Percentiles rank a stretch among this genome's conserved stretches.
Evolutionary conservation across 2,329 filamentous ascomycete species (phyloP).

Genomic region (Septoria linicola): DNA sequence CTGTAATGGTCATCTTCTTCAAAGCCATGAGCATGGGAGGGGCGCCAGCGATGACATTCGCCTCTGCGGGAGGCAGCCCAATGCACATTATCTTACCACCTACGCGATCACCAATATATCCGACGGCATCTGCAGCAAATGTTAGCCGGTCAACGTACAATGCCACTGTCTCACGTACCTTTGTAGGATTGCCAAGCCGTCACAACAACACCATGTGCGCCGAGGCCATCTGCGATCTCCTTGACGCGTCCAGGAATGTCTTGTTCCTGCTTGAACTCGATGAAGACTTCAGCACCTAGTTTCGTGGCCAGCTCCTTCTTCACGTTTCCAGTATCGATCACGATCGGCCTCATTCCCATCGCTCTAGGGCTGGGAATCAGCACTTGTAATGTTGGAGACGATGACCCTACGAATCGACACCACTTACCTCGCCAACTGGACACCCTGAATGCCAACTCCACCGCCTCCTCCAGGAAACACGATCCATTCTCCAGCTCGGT

Average conservation of each 20-base stretch:
- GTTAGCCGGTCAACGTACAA: background rate
- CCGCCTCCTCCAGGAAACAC: slow-evolving; percentile 56
- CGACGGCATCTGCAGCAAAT: slow-evolving; percentile 37
- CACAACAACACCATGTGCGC: slow-evolving; percentile 46
- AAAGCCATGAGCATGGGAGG: slow-evolving; percentile 37
- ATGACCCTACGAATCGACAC: background rate
- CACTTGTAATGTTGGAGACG: too few relatives aligned
- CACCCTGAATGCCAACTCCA: slow-evolving; percentile 58
- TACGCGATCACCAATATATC: slow-evolving; percentile 48
- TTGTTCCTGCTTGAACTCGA: slow-evolving; percentile 51
- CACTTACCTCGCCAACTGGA: slow-evolving; percentile 38
- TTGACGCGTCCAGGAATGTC: slow-evolving; percentile 45
- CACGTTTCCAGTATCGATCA: slow-evolving; percentile 52
- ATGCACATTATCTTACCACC: slow-evolving; percentile 54
- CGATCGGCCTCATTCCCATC: slow-evolving; percentile 57
- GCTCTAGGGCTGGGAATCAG: slow-evolving; percentile 34
- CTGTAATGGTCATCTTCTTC: slow-evolving; percentile 37
- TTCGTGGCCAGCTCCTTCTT: slow-evolving; percentile 48
- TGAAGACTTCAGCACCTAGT: slow-evolving; percentile 55
- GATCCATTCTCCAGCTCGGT: slow-evolving; percentile 55
- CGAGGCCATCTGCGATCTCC: slow-evolving; percentile 47
- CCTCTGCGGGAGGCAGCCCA: slow-evolving; percentile 38
- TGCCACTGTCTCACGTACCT: background rate
- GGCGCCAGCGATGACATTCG: slow-evolving; percentile 36
- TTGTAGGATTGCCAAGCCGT: slow-evolving; percentile 35